Evolutionary conservation across 2,329 filamentous ascomycete species (phyloP), one percentile per base, ranked within the genome.

Genomic region (Hypoxylon sp.): DNA sequence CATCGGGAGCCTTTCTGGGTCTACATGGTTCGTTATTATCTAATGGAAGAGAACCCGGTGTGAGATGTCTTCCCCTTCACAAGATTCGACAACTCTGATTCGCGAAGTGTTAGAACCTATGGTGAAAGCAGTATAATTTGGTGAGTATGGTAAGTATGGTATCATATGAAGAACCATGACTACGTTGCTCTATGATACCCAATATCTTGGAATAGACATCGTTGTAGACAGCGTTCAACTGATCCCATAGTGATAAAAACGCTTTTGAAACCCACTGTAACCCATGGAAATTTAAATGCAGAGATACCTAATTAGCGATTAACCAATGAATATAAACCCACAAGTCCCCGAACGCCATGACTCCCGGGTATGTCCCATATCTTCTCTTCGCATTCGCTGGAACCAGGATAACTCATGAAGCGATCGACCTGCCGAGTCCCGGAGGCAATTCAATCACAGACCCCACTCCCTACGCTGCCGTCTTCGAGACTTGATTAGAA

Each of bases 401-500:
- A 42, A 40, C 4, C 14, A 7, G 51, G 33, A 18, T 3, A 33
- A 4, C 14, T 36, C 7, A 30, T 24, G 16, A 51, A 18, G 8
- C 26, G 28, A 42, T 9, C 22, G 22, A 52, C 14, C 50, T 16
- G 14, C 30, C 12, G n/a, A 18, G 16, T 20, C 24, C 3, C 9
- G 12, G 12, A 16, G 11, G 26, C 30, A 16, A 14, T 53, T 14
- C 26, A 44, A 49, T 16, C n/a, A n/a, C 16, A 4, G 4, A 36
- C 5, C 16, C 16, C 14, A 5, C 4, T 26, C 28, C 32, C 38
- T 11, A 1, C 4, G 3, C 16, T 6, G 14, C 18, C 16, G 7
- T 42, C 38, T 30, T 14, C 33, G 12, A 3, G 2, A 8, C 9
- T 14, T 33, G 3, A 30, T 44, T 71, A 78, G 67, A 78, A 77